Conservation (phyloP, 2,329 filamentous ascomycete genomes). For the Cadophora gregata region DNA sequence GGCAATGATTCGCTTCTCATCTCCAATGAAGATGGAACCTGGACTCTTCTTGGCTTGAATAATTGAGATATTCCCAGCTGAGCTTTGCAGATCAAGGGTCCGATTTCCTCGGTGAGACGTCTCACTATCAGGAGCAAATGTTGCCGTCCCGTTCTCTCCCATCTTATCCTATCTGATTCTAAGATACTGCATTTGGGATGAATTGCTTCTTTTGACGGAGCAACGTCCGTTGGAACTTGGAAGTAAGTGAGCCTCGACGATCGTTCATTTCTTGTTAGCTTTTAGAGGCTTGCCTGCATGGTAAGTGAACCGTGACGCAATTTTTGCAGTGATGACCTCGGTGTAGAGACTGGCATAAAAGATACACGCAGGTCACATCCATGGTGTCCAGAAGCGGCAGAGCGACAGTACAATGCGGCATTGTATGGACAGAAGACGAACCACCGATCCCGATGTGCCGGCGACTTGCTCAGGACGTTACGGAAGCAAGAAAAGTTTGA, state of each 20-base stretch:
- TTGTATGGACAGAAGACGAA: constrained; percentile 2
- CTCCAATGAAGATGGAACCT: neutral
- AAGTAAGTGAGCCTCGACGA: neutral
- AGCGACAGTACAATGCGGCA: neutral
- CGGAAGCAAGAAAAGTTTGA: neutral
- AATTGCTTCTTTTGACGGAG: neutral
- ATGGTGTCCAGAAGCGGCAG: neutral
- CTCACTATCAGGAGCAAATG: neutral
- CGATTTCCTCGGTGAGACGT: neutral
- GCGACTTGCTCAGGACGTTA: neutral
- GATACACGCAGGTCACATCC: neutral
- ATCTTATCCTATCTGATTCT: neutral
- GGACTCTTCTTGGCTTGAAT: neutral
- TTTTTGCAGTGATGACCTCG: constrained; percentile 10
- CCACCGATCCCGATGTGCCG: neutral
- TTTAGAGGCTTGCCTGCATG: neutral
- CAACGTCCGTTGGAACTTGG: neutral
- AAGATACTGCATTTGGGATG: neutral
- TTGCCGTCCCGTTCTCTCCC: neutral
- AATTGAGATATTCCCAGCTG: neutral
- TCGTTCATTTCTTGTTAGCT: neutral
- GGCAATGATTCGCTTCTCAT: constrained; percentile 7
- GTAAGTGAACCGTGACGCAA: neutral
- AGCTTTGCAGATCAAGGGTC: neutral
- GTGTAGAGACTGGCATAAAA: constrained; percentile 8